Evolutionary conservation across 345 rosid genomes (phyloP).

Genomic region (Capsella bursapastoris): DNA sequence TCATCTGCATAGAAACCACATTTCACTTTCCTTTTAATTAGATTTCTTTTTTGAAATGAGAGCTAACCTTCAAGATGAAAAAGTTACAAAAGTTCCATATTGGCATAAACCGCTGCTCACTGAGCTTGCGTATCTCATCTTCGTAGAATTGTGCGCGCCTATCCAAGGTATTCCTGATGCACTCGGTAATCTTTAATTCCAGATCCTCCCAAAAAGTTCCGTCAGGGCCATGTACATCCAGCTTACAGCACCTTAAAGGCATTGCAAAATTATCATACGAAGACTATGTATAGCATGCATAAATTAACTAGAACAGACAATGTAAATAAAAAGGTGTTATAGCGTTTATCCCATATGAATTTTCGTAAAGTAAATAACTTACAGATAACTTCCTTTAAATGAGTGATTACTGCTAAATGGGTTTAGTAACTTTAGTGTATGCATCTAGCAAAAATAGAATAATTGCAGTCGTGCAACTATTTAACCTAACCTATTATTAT

Average conservation of each 20-base stretch:
- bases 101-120: constrained; percentile 92
- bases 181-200: constrained; percentile 83
- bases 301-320: neutral
- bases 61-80: constrained; percentile 89
- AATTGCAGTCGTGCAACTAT: neutral
- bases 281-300: constrained; percentile 12
- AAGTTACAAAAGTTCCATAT: constrained; percentile 97
- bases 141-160: constrained; percentile 90
- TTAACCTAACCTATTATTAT: constrained; percentile 1
- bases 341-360: neutral
- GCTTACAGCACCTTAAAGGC: constrained; percentile 86
- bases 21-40: constrained; percentile 23
- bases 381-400: constrained; percentile 8
- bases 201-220: constrained; percentile 92
- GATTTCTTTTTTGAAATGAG: constrained; percentile 31
- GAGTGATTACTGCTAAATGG: constrained; percentile 25
- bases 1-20: constrained; percentile 19
- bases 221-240: constrained; percentile 80
- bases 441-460: constrained; percentile 18
- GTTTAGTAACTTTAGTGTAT: constrained; percentile 2
- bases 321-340: neutral
- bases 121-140: constrained; percentile 96
- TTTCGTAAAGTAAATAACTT: constrained; percentile 6
- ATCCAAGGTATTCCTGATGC: constrained; percentile 83
- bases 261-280: constrained; percentile 43